Percentiles rank a stretch among this genome's conserved stretches.
phyloP scores from a whole-genome alignment of 805 yeast genomes.

The Wickerhamomyces subpelliculosus region DNA sequence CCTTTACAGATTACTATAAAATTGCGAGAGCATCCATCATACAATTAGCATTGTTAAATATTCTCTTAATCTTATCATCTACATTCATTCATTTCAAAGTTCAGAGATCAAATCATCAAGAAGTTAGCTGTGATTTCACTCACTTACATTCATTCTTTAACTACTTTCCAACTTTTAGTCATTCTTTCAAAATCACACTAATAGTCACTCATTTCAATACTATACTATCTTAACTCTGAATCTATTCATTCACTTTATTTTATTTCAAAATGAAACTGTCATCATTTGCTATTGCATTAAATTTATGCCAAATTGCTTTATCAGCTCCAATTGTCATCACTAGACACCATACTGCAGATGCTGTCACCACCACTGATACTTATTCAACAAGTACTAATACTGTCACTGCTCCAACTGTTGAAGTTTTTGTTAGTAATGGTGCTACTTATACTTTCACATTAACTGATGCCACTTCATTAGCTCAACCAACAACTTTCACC shows the following conservation, averaged over 20 bases:
- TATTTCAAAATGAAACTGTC: slow-evolving; percentile 7
- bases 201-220: slow-evolving; percentile 1
- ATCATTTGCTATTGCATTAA: slow-evolving; percentile 6
- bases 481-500: slow-evolving; percentile 29
- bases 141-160: slow-evolving; percentile 1
- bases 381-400: slow-evolving; percentile 34
- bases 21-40: too few relatives aligned
- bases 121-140: not conserved
- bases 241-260: not conserved
- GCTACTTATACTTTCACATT: slow-evolving; percentile 31
- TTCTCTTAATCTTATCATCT: too few relatives aligned
- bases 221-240: not conserved
- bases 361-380: slow-evolving; percentile 39
- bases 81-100: not conserved
- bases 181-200: slow-evolving; percentile 2
- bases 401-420: slow-evolving; percentile 34
- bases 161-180: not conserved
- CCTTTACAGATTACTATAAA: too few relatives aligned
- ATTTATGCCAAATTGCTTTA: slow-evolving; percentile 21
- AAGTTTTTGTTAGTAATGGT: slow-evolving; percentile 29
- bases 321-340: slow-evolving; percentile 40
- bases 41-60: too few relatives aligned
- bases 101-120: not conserved
- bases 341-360: slow-evolving; percentile 47
- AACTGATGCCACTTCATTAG: slow-evolving; percentile 28